Percentiles rank a stretch among this genome's conserved stretches.
Evolutionary conservation across 2,329 filamentous ascomycete species (phyloP).

Genomic region (Talaromyces sp.): DNA sequence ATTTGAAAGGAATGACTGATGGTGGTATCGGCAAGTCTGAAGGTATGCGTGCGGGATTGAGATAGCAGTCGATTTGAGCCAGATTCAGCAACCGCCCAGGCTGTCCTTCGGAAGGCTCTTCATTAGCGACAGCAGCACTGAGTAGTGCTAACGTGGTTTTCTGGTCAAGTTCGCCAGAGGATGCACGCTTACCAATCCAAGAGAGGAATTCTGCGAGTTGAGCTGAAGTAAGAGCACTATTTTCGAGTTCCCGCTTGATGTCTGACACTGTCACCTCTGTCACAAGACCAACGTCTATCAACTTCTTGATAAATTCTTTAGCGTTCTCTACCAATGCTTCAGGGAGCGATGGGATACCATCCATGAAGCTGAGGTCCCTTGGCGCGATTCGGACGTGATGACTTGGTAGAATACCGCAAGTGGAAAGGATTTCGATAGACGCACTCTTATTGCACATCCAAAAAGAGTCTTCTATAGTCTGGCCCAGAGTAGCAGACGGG

Average conservation of each 20-base stretch:
- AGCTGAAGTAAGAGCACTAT: conserved; percentile 71
- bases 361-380: conserved; percentile 72
- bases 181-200: conserved; percentile 73
- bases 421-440: conserved; percentile 83
- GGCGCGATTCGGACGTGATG: conserved; percentile 73
- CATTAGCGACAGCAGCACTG: conserved; percentile 61
- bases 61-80: conserved; percentile 68
- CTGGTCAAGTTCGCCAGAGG: conserved; percentile 67
- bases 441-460: conserved; percentile 86
- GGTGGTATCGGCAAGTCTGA: conserved; percentile 75
- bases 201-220: conserved; percentile 79
- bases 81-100: conserved; percentile 72
- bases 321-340: conserved; percentile 66
- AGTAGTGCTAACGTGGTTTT: conserved; percentile 66
- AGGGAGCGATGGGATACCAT: conserved; percentile 82
- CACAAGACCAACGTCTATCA: conserved; percentile 82
- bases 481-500: conserved; percentile 75
- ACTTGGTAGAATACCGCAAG: conserved; percentile 79
- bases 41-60: conserved; percentile 74
- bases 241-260: conserved; percentile 76
- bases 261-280: conserved; percentile 82
- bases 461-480: conserved; percentile 89
- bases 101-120: conserved; percentile 56
- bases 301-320: conserved; percentile 69
- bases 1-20: conserved; percentile 77